Conservation (phyloP, 495 filamentous ascomycete genomes). For the Copromyces sp. region DNA sequence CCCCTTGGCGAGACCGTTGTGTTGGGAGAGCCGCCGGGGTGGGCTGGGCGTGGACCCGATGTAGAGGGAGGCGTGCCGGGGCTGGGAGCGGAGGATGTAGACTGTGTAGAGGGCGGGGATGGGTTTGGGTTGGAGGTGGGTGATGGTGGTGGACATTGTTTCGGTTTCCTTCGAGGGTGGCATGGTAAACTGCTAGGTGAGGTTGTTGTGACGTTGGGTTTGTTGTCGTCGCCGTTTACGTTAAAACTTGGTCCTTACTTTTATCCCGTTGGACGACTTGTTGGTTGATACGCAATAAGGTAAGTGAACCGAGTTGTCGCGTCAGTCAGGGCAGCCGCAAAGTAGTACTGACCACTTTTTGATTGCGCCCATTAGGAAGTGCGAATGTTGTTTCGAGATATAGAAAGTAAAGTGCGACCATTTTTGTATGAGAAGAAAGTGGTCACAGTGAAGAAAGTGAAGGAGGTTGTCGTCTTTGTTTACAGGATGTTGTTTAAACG, state of each 20-base stretch:
- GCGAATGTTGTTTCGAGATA: neutral
- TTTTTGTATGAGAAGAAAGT: neutral
- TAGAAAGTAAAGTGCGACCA: neutral
- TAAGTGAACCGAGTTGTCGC: neutral
- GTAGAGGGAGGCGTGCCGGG: constrained; percentile 56
- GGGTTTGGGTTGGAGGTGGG: constrained; percentile 27
- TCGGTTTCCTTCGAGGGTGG: neutral
- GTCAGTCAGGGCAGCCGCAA: neutral
- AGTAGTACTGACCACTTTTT: neutral
- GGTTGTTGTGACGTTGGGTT: neutral
- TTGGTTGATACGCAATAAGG: neutral
- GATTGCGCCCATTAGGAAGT: neutral
- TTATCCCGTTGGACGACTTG: neutral
- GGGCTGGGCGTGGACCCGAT: constrained; percentile 90
- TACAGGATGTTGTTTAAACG: neutral
- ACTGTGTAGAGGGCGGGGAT: constrained; percentile 48
- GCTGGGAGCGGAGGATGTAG: constrained; percentile 80
- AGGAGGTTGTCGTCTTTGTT: neutral
- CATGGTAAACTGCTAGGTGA: neutral
- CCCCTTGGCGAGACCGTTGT: constrained; percentile 73
- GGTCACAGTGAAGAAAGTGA: neutral
- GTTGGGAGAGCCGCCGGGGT: constrained; percentile 68
- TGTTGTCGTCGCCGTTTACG: neutral
- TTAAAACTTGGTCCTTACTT: neutral
- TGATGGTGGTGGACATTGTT: neutral